Percentiles rank a stretch among this genome's conserved stretches.
Conservation (phyloP, 1,139 yeast species). For the Dujonia santamariae region DNA sequence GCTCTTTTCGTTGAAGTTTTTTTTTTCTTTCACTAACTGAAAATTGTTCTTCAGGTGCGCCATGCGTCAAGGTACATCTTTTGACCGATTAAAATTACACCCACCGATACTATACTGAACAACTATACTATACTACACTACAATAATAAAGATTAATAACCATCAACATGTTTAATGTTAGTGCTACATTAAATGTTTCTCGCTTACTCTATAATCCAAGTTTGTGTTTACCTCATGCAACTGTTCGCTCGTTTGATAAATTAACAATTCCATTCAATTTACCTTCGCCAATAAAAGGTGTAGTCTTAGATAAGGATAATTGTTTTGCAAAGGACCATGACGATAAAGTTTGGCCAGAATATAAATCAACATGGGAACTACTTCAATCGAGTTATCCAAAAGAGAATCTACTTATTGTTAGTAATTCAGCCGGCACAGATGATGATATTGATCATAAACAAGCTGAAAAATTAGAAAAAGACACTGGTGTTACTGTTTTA, state of each 20-base stretch:
- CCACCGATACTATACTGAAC: too few relatives aligned
- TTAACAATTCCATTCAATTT: constrained; percentile 43
- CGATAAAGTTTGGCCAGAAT: constrained; percentile 77
- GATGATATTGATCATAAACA: constrained; percentile 64
- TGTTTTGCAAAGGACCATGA: constrained; percentile 88
- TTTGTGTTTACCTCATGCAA: constrained; percentile 65
- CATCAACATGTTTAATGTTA: constrained; percentile 51
- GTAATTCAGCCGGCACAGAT: constrained; percentile 90
- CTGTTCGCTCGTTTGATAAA: constrained; percentile 64
- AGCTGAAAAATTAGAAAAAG: constrained; percentile 60
- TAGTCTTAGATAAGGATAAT: constrained; percentile 91
- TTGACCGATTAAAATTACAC: too few relatives aligned
- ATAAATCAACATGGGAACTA: constrained; percentile 54
- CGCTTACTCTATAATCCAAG: constrained; percentile 62
- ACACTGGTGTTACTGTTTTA: constrained; percentile 75
- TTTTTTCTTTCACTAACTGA: too few relatives aligned
- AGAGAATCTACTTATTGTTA: constrained; percentile 71
- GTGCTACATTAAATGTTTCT: constrained; percentile 71
- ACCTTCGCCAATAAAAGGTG: constrained; percentile 56
- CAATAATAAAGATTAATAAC: too few relatives aligned
- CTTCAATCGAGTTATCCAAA: constrained; percentile 59
- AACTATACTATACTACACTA: too few relatives aligned
- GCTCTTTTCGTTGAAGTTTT: too few relatives aligned
- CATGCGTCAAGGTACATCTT: too few relatives aligned
- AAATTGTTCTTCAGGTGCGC: too few relatives aligned